Percentiles rank a stretch among this genome's conserved stretches.
Evolutionary conservation across 352 stramenopile genomes (phyloP).

Genomic region (Phytopythium sindhum): DNA sequence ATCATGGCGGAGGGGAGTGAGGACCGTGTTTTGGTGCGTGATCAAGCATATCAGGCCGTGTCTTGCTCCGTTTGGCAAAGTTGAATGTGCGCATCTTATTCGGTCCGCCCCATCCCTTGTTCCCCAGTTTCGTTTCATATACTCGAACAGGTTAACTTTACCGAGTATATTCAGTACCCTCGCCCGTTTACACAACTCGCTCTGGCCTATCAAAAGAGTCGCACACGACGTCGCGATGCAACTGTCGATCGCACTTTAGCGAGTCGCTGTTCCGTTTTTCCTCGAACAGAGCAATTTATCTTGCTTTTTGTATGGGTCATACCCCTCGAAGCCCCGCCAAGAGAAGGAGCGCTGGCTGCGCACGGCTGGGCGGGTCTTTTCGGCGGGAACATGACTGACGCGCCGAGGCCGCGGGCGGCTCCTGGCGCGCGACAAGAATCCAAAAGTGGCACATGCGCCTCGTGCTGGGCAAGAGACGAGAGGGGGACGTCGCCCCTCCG

Average conservation of each 20-base stretch:
- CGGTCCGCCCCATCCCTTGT: neutral
- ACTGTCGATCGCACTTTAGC: neutral
- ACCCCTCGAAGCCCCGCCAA: neutral
- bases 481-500: neutral
- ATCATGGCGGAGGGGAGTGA: too few relatives aligned
- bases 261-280: neutral
- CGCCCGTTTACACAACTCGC: neutral
- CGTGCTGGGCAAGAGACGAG: conserved; percentile 2
- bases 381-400: neutral
- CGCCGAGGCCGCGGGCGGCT: neutral
- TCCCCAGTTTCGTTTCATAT: too few relatives aligned
- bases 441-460: neutral
- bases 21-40: neutral
- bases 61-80: neutral
- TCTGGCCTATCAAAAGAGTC: neutral
- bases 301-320: neutral
- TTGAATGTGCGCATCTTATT: neutral
- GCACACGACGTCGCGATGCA: neutral
- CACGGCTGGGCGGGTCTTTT: neutral
- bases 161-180: neutral
- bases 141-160: neutral
- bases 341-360: neutral
- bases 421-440: neutral
- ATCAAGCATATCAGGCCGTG: neutral
- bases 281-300: neutral